phyloP scores from a whole-genome alignment of 1,284 basidiomycete species.

The Coniferiporia sulphurascens region DNA sequence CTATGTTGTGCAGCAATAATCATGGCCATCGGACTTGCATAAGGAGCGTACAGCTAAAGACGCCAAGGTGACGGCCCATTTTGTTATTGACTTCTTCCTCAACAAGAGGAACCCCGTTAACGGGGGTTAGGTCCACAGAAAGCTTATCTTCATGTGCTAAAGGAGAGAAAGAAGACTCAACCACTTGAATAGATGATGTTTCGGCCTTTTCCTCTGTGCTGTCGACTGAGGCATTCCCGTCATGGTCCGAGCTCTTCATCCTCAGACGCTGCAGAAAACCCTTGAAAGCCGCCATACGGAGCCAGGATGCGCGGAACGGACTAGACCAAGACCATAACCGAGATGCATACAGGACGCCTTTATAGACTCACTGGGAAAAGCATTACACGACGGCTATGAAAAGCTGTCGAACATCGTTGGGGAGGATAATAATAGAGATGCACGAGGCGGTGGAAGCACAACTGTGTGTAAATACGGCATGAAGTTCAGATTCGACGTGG shows the following conservation, averaged over 20 bases:
- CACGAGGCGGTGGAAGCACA: no score
- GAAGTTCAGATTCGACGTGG: no score
- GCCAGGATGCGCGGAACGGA: not conserved
- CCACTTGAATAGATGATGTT: no score
- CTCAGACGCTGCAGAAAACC: not conserved
- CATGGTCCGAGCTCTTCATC: not conserved
- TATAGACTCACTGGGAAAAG: no score
- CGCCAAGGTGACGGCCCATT: constrained; percentile 42
- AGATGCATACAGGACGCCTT: no score
- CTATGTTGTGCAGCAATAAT: not conserved
- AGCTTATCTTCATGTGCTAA: not conserved
- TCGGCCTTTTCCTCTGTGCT: not conserved
- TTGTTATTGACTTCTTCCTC: constrained; percentile 29
- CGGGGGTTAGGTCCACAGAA: not conserved
- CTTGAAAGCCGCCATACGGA: not conserved
- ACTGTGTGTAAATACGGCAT: no score
- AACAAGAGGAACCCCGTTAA: not conserved
- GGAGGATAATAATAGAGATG: no score
- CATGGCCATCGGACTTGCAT: constrained; percentile 24
- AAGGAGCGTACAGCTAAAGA: constrained; percentile 45
- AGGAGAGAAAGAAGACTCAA: not conserved
- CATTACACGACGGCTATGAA: no score
- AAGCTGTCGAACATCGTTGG: no score
- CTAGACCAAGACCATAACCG: no score
- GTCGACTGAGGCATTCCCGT: not conserved